A percentile compares a stretch with the other conserved stretches of the same genome.
phyloP scores from a whole-genome alignment of 768 basidiomycete genomes.

The Ephemerocybe angulata region DNA sequence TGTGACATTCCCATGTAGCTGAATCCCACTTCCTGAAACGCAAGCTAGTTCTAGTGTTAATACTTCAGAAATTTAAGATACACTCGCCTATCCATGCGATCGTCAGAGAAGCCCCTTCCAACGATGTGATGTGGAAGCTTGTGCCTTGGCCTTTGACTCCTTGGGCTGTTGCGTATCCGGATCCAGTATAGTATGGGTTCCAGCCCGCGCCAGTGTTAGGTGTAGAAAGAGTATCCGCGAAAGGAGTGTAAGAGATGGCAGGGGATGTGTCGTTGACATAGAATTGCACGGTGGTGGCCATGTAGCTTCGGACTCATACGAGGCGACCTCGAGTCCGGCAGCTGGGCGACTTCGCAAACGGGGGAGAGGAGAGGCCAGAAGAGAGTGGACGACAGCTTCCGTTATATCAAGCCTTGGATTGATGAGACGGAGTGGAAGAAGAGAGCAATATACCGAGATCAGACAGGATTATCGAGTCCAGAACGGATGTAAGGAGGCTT shows the following conservation, averaged over 20 bases:
- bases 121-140: slow-evolving; percentile 61
- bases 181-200: slow-evolving; percentile 57
- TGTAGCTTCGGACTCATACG: slow-evolving; percentile 16
- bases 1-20: slow-evolving; percentile 51
- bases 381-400: neutral
- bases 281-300: slow-evolving; percentile 35
- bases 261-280: slow-evolving; percentile 68
- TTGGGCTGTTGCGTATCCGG: slow-evolving; percentile 41
- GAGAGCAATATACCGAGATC: slow-evolving; percentile 8
- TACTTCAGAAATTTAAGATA: neutral
- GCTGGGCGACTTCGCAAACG: neutral
- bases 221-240: slow-evolving; percentile 49
- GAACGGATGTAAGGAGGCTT: slow-evolving; percentile 6
- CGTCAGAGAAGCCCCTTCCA: slow-evolving; percentile 51
- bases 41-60: neutral
- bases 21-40: slow-evolving; percentile 59
- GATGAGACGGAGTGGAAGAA: slow-evolving; percentile 3
- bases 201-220: slow-evolving; percentile 56
- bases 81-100: slow-evolving; percentile 61
- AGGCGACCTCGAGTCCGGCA: slow-evolving; percentile 1
- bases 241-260: slow-evolving; percentile 55
- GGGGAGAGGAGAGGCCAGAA: neutral
- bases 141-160: slow-evolving; percentile 51
- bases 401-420: neutral
- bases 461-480: slow-evolving; percentile 3